Percentiles rank a stretch among this genome's conserved stretches.
Evolutionary conservation across 2,329 filamentous ascomycete genomes (phyloP).

Genomic region (Penicillium polonicum): DNA sequence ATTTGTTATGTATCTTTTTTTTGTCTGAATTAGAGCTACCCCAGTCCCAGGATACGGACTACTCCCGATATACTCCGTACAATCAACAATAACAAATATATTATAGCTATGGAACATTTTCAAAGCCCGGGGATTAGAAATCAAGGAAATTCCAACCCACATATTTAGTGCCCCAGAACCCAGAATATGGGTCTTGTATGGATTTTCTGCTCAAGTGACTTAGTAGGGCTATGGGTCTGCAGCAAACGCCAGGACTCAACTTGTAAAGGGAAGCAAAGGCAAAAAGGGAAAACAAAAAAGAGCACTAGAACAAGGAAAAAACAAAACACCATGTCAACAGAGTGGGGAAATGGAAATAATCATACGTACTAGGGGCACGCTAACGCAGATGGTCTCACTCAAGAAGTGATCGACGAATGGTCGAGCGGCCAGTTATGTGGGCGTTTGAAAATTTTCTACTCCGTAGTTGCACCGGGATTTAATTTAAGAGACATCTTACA

Average conservation of each 20-base stretch:
- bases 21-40: neutral
- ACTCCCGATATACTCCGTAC: neutral
- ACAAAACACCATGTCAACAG: neutral
- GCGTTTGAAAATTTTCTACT: conserved; percentile 15
- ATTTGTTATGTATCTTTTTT: neutral
- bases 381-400: conserved; percentile 26
- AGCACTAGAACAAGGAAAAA: neutral
- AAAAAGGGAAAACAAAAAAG: neutral
- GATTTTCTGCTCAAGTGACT: neutral
- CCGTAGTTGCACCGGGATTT: neutral
- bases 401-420: conserved; percentile 26
- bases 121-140: neutral
- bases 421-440: conserved; percentile 8
- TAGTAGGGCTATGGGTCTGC: neutral
- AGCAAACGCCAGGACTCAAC: conserved; percentile 16
- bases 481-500: neutral
- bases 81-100: neutral
- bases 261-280: neutral
- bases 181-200: neutral
- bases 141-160: neutral
- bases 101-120: neutral
- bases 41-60: neutral
- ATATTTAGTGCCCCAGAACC: neutral
- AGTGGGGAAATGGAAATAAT: conserved; percentile 22
- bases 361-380: conserved; percentile 26